Conservation (phyloP, 495 filamentous ascomycete genomes). For the Xylaria flabelliformis region DNA sequence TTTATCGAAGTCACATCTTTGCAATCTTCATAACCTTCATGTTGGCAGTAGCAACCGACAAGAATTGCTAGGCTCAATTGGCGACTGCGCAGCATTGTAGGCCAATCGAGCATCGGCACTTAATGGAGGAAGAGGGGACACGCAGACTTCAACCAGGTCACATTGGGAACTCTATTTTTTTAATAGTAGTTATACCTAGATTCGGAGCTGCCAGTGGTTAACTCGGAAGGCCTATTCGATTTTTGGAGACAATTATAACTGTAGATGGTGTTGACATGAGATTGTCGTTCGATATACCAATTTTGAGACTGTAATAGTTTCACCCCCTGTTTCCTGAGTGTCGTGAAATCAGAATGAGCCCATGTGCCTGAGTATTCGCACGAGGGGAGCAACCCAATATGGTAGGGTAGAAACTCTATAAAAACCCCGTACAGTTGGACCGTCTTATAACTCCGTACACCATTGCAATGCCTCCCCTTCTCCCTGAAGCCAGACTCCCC, state of each 20-base stretch:
- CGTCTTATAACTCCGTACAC: constrained; percentile 44
- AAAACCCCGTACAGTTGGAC: constrained; percentile 27
- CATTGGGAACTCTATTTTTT: neutral
- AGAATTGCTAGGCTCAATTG: constrained; percentile 3
- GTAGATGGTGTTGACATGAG: constrained; percentile 16
- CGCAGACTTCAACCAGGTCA: neutral
- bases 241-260: neutral
- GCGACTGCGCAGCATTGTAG: neutral
- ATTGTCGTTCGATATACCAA: constrained; percentile 25
- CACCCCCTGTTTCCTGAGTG: constrained; percentile 18
- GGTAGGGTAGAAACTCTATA: constrained; percentile 15
- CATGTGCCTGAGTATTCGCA: constrained; percentile 13
- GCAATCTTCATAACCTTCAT: neutral
- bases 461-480: constrained; percentile 38
- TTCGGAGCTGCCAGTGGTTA: neutral
- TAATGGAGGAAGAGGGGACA: neutral
- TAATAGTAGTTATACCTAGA: neutral
- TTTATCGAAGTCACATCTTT: neutral
- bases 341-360: constrained; percentile 19
- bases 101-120: neutral
- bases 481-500: constrained; percentile 13
- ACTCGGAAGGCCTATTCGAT: neutral
- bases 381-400: constrained; percentile 7
- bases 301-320: constrained; percentile 22
- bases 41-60: constrained; percentile 18